Base-by-base conservation (phyloP, 108 stramenopile species). In the Cylindrotheca fusiformis region DNA sequence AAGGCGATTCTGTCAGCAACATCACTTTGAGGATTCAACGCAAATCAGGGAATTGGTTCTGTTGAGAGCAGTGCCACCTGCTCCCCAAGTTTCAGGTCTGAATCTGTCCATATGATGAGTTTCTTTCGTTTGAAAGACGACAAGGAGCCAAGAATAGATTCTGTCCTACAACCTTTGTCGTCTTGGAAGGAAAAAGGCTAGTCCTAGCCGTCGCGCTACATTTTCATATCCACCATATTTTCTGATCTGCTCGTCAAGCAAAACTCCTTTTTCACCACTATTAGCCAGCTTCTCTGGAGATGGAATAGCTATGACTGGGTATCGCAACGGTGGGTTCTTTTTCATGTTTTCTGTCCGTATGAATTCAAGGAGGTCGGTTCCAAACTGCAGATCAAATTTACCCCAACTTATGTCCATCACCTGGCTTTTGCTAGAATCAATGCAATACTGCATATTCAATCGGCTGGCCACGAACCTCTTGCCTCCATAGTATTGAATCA, bases 191-290 rank as follows among this genome's bases (percentile, higher is more conserved):
- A 14, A 5, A 20, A 58, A 58, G 18, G 57, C 51, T 21, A 88
- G 64, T 4, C 83, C 83, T 33, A 90, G 48, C 28, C 85, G 65
- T 20, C 88, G 51, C 1, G 88, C 85, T 0, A 90, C 83, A 63
- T 83, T 86, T 64, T 90, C 88, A 48, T 83, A 90, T 1, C 88
- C 88, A 27, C 88, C 88, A 67, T 64, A 89, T 32, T 54, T 29
- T 1, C 41, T 41, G 41, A 89, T 81, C 52, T 62, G 58, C 25
- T 55, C 56, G 19, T 76, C 63, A 41, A 88, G 48, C 18, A 67
- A 31, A 41, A 14, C 36, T 14, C 52, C 66, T 19, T 55, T 29
- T 30, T 65, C 69, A 6, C 32, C 56, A 53, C 44, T 32, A 19
- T 56, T 29, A 6, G 68, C 4, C 30, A 84, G 59, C 19, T 77